Evolutionary conservation across 306 rosid genomes (phyloP), one percentile per base, ranked within the genome.

Genomic region (Parietaria judaica): DNA sequence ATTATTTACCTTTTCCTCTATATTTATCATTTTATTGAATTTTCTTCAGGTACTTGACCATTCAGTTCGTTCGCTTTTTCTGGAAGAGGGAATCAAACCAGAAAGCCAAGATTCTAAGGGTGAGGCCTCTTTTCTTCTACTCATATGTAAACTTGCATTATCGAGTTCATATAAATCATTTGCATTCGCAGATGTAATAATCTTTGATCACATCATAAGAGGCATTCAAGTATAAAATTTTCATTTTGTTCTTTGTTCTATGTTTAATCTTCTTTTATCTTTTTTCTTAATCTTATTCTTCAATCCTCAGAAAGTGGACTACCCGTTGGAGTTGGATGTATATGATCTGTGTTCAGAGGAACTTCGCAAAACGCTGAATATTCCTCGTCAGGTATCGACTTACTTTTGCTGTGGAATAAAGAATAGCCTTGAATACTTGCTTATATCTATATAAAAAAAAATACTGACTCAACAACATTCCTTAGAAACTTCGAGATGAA

Each of bases 21-120:
- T n/a, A 44, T 11, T 64, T 39, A 8, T 6, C 4, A 1, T 62
- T 53, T 7, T 3, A 37, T 66, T 37, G 12, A 6, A 58, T 67
- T 45, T 57, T 67, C 39, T 61, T 58, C 65, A 94, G 99, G 87
- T 94, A 89, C 76, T 71, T 94, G 83, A 94, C 99, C 17, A 51
- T 94, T 83, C 99, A 94, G 76, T 94, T 94, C 68, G 99, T 89
- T 48, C 96, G 97, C 57, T 94, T 94, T 76, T 94, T 94, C 83
- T 94, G 99, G 99, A 94, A 94, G 87, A 86, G 99, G 76, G 99
- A 94, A 70, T 86, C 99, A 49, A 88, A 89, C 72, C 97, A 94
- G 59, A 94, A 94, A 80, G 99, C 99, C 70, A 94, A 94, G 82
- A 94, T 94, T 81, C 83, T 94, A 76, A 80, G 99, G 83, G 99